phyloP scores from a whole-genome alignment of 495 filamentous ascomycete genomes.

The Cercophora samala region DNA sequence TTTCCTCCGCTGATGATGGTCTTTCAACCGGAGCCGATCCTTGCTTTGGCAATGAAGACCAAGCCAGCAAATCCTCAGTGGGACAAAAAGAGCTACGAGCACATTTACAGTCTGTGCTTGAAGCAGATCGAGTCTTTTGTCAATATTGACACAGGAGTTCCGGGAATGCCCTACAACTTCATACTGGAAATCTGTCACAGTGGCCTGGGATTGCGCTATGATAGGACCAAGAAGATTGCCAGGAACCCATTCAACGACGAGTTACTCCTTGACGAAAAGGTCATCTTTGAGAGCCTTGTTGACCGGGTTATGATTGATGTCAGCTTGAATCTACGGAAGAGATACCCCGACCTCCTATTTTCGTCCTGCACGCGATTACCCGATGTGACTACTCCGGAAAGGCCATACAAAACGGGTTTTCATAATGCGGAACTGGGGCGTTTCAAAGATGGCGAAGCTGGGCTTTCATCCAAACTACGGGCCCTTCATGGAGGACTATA shows the following conservation, averaged over 20 bases:
- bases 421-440: background rate
- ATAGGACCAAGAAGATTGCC: background rate
- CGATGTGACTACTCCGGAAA: background rate
- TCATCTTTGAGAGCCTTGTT: slow-evolving; percentile 4
- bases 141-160: background rate
- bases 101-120: background rate
- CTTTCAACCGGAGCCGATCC: background rate
- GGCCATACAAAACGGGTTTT: background rate
- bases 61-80: background rate
- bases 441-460: background rate
- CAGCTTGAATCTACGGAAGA: background rate
- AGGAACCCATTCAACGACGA: background rate
- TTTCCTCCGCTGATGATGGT: background rate
- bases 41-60: background rate
- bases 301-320: slow-evolving; percentile 1
- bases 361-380: slow-evolving; percentile 1
- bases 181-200: background rate
- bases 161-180: background rate
- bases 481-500: background rate
- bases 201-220: background rate
- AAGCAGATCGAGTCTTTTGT: background rate
- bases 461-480: background rate
- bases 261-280: background rate
- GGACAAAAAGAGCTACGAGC: background rate
- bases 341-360: background rate